phyloP scores from a whole-genome alignment of 805 yeast species.

The Saturnispora serradocipensis region DNA sequence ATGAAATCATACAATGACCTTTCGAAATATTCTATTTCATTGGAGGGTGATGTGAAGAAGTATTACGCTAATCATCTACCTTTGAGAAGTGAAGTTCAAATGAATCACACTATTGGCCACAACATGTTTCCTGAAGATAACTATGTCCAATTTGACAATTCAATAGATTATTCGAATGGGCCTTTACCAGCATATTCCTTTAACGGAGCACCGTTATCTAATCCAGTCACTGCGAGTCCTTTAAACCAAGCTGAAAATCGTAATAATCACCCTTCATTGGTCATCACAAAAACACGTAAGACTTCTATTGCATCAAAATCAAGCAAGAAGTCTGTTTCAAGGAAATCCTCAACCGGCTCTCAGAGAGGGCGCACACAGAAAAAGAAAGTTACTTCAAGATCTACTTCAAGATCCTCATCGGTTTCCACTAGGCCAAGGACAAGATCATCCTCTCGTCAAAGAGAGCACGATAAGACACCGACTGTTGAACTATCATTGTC shows the following conservation, averaged over 20 bases:
- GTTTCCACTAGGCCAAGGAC: slow-evolving; percentile 7
- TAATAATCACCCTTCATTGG: not conserved
- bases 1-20: slow-evolving; percentile 7
- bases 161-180: not conserved
- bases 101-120: not conserved
- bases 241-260: not conserved
- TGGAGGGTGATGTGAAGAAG: slow-evolving; percentile 5
- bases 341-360: not conserved
- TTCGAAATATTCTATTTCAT: slow-evolving; percentile 4
- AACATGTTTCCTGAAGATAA: not conserved
- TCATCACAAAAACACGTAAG: slow-evolving; percentile 9
- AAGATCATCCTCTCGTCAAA: slow-evolving; percentile 3
- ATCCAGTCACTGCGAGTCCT: not conserved
- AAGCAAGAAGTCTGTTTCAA: not conserved
- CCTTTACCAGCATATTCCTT: not conserved
- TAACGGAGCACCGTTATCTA: not conserved
- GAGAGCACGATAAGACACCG: not conserved
- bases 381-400: not conserved
- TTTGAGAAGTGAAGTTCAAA: not conserved
- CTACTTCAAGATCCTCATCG: not conserved
- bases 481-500: not conserved
- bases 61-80: slow-evolving; percentile 5
- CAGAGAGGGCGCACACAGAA: not conserved
- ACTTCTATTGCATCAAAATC: not conserved
- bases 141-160: not conserved